phyloP scores from a whole-genome alignment of 768 basidiomycete species.

The Dentipellis fragilis region DNA sequence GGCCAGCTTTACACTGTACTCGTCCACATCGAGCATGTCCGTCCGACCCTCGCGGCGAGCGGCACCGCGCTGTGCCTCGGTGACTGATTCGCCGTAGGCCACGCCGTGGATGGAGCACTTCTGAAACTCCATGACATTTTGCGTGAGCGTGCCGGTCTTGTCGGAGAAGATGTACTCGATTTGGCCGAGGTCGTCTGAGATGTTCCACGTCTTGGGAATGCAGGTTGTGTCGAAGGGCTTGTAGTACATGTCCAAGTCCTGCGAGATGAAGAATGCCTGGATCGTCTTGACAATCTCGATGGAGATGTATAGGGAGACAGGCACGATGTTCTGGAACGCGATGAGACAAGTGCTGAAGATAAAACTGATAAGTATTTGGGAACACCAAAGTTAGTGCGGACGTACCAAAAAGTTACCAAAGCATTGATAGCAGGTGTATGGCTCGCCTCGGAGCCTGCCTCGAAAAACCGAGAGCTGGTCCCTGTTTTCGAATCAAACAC shows the following conservation, averaged over 20 bases:
- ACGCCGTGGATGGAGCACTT: slow-evolving; percentile 84
- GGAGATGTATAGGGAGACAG: slow-evolving; percentile 92
- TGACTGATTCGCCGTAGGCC: slow-evolving; percentile 87
- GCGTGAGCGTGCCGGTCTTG: slow-evolving; percentile 95
- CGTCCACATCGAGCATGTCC: slow-evolving; percentile 56
- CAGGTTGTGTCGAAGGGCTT: slow-evolving; percentile 77
- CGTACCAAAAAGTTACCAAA: slow-evolving; percentile 86
- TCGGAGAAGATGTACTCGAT: slow-evolving; percentile 94
- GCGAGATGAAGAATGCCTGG: slow-evolving; percentile 93
- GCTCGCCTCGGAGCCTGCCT: slow-evolving; percentile 54
- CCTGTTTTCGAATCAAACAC: slow-evolving; percentile 45
- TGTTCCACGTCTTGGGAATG: slow-evolving; percentile 96
- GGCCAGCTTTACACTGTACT: slow-evolving; percentile 57
- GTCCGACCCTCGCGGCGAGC: slow-evolving; percentile 72
- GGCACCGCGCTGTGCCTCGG: slow-evolving; percentile 90
- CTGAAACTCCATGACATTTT: slow-evolving; percentile 98
- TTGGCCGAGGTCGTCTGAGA: slow-evolving; percentile 96
- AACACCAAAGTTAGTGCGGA: slow-evolving; percentile 11
- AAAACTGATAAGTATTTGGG: slow-evolving; percentile 1
- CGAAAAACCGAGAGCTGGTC: slow-evolving; percentile 69
- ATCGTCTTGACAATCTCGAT: slow-evolving; percentile 98
- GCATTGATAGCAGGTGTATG: slow-evolving; percentile 56
- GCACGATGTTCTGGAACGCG: slow-evolving; percentile 96
- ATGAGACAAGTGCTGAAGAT: slow-evolving; percentile 74
- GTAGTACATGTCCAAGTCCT: slow-evolving; percentile 97